These are phyloP conservation scores for Claviceps sp. DNA, from an alignment of 2,329 filamentous ascomycete genomes.

Conservation along the genomic window DNA sequence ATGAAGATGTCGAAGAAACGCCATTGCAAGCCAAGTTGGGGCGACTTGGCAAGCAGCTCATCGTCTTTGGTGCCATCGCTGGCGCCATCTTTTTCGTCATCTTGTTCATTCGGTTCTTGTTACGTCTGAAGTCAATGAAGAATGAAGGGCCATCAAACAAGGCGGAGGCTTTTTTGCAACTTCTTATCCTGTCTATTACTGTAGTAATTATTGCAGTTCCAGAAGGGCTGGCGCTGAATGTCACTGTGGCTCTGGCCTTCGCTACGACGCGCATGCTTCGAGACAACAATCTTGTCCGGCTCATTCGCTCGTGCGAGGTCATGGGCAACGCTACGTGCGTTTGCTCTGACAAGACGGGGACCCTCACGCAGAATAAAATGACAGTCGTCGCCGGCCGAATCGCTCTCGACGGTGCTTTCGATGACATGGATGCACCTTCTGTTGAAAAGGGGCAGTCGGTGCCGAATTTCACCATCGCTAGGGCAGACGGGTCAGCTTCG, in stretches of 20 bases:
- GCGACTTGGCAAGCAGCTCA: conserved; percentile 62
- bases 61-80: conserved; percentile 26
- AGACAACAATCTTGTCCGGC: conserved; percentile 48
- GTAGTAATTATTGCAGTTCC: conserved; percentile 47
- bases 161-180: conserved; percentile 43
- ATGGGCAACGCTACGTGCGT: conserved; percentile 53
- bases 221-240: conserved; percentile 46
- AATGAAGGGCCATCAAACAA: conserved; percentile 33
- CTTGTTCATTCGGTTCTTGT: conserved; percentile 27
- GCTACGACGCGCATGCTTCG: conserved; percentile 50
- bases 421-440: conserved; percentile 18
- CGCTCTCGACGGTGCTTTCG: conserved; percentile 26
- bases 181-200: conserved; percentile 45
- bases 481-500: conserved; percentile 15
- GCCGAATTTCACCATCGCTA: conserved; percentile 12
- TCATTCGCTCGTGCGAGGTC: conserved; percentile 46
- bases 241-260: conserved; percentile 48
- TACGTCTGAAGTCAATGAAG: conserved; percentile 14
- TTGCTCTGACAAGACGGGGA: conserved; percentile 55
- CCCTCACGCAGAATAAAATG: conserved; percentile 52
- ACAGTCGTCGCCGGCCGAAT: conserved; percentile 43
- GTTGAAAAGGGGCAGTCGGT: conserved; percentile 10
- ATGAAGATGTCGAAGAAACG: conserved; percentile 64
- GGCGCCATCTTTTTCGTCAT: conserved; percentile 29
- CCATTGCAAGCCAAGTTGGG: conserved; percentile 69